A percentile compares a stretch with the other conserved stretches of the same genome.
These are phyloP conservation scores for Conticribra weissflogii DNA, from an alignment of 108 stramenopile genomes.

Conservation along the genomic window DNA sequence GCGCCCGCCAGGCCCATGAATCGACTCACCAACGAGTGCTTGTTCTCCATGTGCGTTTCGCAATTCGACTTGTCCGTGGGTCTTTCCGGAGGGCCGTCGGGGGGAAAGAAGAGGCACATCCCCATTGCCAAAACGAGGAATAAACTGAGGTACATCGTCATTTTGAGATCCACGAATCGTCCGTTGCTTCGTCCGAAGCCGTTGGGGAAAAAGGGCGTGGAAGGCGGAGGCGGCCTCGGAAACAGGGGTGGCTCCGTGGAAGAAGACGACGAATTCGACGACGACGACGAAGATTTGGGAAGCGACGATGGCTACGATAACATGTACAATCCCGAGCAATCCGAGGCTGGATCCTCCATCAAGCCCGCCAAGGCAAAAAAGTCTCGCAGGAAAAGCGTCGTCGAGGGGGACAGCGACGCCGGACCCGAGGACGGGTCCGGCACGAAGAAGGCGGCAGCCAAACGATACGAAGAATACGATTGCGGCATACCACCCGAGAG, in stretches of 20 bases:
- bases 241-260: conserved; percentile 22
- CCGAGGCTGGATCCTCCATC: conserved; percentile 2
- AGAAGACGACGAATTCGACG: conserved; percentile 38
- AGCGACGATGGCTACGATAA: conserved; percentile 50
- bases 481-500: conserved; percentile 43
- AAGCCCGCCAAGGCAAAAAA: background rate
- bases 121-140: conserved; percentile 64
- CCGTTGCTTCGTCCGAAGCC: conserved; percentile 51
- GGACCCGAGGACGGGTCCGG: conserved; percentile 19
- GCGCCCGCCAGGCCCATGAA: conserved; percentile 21
- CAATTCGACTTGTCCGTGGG: conserved; percentile 45
- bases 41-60: conserved; percentile 44
- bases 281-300: conserved; percentile 48
- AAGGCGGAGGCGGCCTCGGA: conserved; percentile 10
- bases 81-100: conserved; percentile 38
- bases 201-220: conserved; percentile 12
- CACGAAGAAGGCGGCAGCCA: conserved; percentile 5
- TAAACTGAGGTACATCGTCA: conserved; percentile 72
- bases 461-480: conserved; percentile 32
- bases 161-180: conserved; percentile 74
- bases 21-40: conserved; percentile 45
- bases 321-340: conserved; percentile 49
- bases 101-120: conserved; percentile 46
- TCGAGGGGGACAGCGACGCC: conserved; percentile 18
- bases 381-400: conserved; percentile 6